Base-by-base conservation (phyloP, 495 filamentous ascomycete species). In the Parathielavia hyrcaniae region DNA sequence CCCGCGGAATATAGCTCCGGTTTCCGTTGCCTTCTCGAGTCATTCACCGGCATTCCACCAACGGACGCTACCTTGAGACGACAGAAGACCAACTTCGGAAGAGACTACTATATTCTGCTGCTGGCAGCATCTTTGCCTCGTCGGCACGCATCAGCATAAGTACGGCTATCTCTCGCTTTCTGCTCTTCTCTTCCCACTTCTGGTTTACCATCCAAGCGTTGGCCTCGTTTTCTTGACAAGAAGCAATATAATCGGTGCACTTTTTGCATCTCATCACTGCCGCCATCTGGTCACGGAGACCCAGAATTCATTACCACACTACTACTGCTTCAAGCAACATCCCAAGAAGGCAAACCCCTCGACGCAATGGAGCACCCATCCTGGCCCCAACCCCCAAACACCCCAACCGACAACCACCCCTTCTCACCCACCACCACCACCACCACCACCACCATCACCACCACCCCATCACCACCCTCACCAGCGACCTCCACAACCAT, bases 361-460 rank as follows among this genome's bases (percentile, higher is more conserved):
- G 35, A 12, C n/a, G 61, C 60, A 50, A 63, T 61, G 60, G 55
- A 64, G 35, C 54, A 57, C 5, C 55, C 54, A 38, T 51, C 50
- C 19, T 52, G 41, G 14, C 43, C 19, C 30, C 55, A 46, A 36
- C 36, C 26, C 26, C 26, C 59, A n/a, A 50, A n/a, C 58, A 16
- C 17, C 34, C 36, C 43, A 22, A 19, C 40, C 53, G 47, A 41
- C 53, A 19, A 16, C 26, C 22, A 14, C 34, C 40, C 46, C 36
- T n/a, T 8, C 11, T n/a, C 60, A 13, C 14, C n/a, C 20, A 39
- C 11, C 62, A 13, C 3, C 53, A 30, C 26, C 44, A 40, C 14
- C 53, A 26, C 70, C 34, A 55, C 58, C 51, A 23, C 58, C 44
- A 17, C 43, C 32, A 9, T 9, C 16, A 16, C 30, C 30, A 16